Conservation (phyloP, 140 eudicot species). For the Oenanthe javanica region DNA sequence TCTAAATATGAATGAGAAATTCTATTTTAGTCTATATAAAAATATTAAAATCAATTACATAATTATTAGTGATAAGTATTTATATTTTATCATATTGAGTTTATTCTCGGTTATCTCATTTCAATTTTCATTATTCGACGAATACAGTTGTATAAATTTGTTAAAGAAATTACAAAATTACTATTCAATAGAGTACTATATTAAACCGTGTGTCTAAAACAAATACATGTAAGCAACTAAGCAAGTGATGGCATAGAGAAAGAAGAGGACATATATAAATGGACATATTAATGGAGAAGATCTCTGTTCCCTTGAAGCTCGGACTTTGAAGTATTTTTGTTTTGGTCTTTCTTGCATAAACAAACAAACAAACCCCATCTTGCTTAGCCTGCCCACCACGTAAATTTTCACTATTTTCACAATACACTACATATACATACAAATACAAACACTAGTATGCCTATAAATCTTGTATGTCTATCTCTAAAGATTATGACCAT, state of each 20-base stretch:
- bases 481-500: slow-evolving; percentile 7
- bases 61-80: too few species aligned
- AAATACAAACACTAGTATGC: not conserved
- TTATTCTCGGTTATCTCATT: too few species aligned
- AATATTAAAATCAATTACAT: too few species aligned
- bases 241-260: not conserved
- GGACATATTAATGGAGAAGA: slow-evolving; percentile 13
- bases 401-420: not conserved
- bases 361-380: slow-evolving; percentile 8
- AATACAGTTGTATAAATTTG: too few species aligned
- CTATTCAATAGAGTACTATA: not conserved
- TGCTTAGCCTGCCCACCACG: slow-evolving; percentile 6
- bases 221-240: not conserved
- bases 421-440: not conserved
- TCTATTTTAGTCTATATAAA: too few species aligned
- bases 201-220: not conserved
- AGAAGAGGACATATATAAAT: not conserved
- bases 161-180: too few species aligned
- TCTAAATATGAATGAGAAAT: too few species aligned
- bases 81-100: too few species aligned
- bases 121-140: too few species aligned
- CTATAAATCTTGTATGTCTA: slow-evolving; percentile 1
- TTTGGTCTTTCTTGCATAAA: slow-evolving; percentile 13
- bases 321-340: slow-evolving; percentile 11
- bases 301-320: slow-evolving; percentile 22